Evolutionary conservation across 441 rosid species (phyloP).

Genomic region (Eugenia klotzschiana): DNA sequence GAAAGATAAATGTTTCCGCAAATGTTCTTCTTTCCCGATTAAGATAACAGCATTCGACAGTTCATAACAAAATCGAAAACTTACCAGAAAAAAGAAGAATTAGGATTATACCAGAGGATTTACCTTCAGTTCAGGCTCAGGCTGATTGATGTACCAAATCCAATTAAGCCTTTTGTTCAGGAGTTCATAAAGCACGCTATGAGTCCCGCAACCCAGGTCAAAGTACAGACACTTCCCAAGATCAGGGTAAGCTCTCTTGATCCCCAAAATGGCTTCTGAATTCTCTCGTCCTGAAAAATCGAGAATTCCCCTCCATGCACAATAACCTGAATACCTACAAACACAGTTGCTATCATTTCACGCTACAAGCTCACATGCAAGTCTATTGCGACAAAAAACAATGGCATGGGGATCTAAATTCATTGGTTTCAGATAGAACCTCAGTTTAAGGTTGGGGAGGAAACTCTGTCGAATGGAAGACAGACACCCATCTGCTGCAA

Average conservation of each 20-base stretch:
- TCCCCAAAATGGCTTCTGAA: constrained; percentile 28
- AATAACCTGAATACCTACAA: constrained; percentile 63
- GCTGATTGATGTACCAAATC: constrained; percentile 64
- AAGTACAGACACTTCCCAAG: constrained; percentile 61
- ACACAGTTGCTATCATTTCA: background rate
- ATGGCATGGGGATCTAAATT: background rate
- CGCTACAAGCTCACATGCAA: background rate
- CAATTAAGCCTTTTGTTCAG: constrained; percentile 44
- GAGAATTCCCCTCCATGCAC: constrained; percentile 73
- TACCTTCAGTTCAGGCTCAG: constrained; percentile 56
- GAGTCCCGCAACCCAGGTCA: constrained; percentile 29
- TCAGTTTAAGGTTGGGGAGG: constrained; percentile 44
- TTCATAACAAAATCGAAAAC: background rate
- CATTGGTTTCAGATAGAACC: constrained; percentile 15
- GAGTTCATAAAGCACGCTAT: constrained; percentile 47
- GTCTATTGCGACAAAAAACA: background rate
- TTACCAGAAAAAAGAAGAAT: background rate
- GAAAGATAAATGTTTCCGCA: background rate
- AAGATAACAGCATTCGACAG: background rate
- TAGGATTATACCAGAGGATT: background rate
- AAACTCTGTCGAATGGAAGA: constrained; percentile 50
- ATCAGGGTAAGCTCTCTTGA: constrained; percentile 38
- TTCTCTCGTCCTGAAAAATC: constrained; percentile 44
- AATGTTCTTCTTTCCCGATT: background rate
- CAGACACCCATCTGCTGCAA: constrained; percentile 72